Evolutionary conservation across 805 yeast genomes (phyloP), one percentile per base, ranked within the genome.

Genomic region (Zygosaccharomyces gambellarensis): DNA sequence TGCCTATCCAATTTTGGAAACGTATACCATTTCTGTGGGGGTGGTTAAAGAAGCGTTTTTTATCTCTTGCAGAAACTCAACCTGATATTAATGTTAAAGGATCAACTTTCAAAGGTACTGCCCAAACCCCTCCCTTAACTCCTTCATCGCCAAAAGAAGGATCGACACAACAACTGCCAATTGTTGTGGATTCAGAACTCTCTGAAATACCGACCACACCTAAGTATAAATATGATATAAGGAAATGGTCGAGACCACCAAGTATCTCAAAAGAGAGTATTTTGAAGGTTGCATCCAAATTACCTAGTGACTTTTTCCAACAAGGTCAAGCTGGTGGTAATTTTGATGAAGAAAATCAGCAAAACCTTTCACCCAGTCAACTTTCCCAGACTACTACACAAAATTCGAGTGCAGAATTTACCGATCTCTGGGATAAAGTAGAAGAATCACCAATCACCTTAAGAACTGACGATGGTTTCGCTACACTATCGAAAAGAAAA

Each of bases 261-360:
- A 46, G 56, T 5, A 43, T 61, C 10, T 54, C 65, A 1, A 54
- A 48, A 32, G 59, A 53, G 10, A 54, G 58, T 36, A 54, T 56
- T 5, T 39, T 61, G 40, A 48, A 57, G 25, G 46, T 57, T 21
- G 64, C 62, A 21, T 52, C 62, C 12, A 47, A 52, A 34, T 46
- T 61, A 36, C 65, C 67, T 9, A 57, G 59, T 43, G 58, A 63
- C 50, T 61, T 57, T 47, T 61, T 63, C 25, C 65, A 63, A 47
- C 48, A 48, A 21, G 41, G 36, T 19, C 32, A 40, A 14, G n/a
- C 27, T 34, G 46, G 32, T 12, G 42, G 27, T 22, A 36, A 31
- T 17, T 25, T 45, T 12, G 44, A 34, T 22, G 51, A 49, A 29
- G 48, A 31, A 14, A 36, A 25, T 4, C 50, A 38, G 29, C 31